Evolutionary conservation across 2,329 filamentous ascomycete species (phyloP).

Genomic region (Colletotrichum costaricense): DNA sequence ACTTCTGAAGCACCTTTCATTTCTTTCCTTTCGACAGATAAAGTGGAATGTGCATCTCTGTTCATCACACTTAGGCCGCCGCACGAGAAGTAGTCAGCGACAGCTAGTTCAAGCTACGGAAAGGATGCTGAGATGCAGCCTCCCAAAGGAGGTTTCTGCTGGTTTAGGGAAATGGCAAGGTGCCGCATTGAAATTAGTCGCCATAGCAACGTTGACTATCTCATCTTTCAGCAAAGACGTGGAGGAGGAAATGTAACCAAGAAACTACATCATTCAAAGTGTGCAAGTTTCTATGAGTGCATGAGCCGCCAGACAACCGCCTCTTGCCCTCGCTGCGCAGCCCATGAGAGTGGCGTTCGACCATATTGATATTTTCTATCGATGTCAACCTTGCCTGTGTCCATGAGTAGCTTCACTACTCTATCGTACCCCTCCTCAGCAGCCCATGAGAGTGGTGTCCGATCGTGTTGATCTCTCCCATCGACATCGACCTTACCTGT

Average conservation of each 20-base stretch:
- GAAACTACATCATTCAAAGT: no score
- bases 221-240: accelerated
- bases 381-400: not conserved
- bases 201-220: accelerated
- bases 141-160: accelerated
- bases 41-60: no score
- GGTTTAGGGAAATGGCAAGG: accelerated
- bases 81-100: accelerated
- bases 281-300: no score
- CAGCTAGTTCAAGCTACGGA: accelerated
- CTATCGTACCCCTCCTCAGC: not conserved
- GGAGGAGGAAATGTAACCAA: accelerated
- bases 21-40: no score
- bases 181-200: accelerated
- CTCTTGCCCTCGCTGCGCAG: not conserved
- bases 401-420: not conserved
- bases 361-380: not conserved
- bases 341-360: not conserved
- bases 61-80: accelerated
- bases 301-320: no score
- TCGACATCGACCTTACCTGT: not conserved
- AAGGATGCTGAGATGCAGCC: no score
- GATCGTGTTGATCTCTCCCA: not conserved
- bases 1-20: accelerated
- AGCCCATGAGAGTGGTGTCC: constrained; percentile 2